phyloP scores from a whole-genome alignment of 345 rosid species.

The Dipteronia sinensis region DNA sequence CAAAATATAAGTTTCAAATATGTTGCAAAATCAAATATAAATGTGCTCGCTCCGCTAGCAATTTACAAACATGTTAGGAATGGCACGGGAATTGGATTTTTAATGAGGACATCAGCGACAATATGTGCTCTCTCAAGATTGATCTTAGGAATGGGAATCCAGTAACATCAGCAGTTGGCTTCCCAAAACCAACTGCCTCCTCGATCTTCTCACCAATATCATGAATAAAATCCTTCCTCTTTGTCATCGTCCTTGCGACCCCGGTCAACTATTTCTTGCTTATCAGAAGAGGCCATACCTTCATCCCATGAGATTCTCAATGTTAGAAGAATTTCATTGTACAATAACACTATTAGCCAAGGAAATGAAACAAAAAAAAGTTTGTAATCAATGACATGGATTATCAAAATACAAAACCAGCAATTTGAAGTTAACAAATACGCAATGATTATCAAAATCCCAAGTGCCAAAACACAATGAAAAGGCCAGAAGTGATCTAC shows the following conservation, averaged over 20 bases:
- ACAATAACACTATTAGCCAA: background rate
- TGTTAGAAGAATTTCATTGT: background rate
- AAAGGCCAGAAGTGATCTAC: conserved; percentile 1
- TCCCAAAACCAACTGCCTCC: conserved; percentile 87
- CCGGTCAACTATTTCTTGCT: conserved; percentile 58
- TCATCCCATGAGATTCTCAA: background rate
- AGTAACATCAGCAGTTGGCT: conserved; percentile 91
- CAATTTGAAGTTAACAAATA: background rate
- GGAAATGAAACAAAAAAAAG: background rate
- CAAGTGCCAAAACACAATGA: background rate
- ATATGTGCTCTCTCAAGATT: conserved; percentile 84
- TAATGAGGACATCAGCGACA: conserved; percentile 85
- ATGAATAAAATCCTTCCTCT: conserved; percentile 79
- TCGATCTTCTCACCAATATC: conserved; percentile 94
- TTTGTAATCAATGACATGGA: background rate
- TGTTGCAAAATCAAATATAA: too few species aligned
- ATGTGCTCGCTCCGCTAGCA: too few species aligned
- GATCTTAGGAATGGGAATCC: conserved; percentile 77
- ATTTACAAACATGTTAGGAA: too few species aligned
- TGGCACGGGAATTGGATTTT: conserved; percentile 91
- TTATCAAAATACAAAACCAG: background rate
- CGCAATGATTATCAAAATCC: background rate
- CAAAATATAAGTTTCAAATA: too few species aligned
- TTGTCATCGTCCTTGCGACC: conserved; percentile 54
- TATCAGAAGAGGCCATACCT: conserved; percentile 79